Evolutionary conservation across 768 basidiomycete genomes (phyloP).

Genomic region (Candolleomyces aberdarensis): DNA sequence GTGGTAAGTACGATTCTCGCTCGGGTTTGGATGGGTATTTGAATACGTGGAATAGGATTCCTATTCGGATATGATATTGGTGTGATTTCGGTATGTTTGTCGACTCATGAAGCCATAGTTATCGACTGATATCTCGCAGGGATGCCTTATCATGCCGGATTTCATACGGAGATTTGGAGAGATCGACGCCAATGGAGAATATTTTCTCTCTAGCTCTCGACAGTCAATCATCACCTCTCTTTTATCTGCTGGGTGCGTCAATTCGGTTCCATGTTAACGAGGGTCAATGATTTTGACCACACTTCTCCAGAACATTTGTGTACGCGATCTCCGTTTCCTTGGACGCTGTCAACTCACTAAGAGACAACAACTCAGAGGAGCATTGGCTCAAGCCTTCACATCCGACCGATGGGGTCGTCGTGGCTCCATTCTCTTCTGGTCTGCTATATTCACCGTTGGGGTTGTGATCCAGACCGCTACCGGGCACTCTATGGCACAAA

Average conservation of each 20-base stretch:
- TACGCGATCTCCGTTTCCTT: constrained; percentile 20
- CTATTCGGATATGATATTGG: constrained; percentile 77
- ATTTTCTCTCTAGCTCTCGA: constrained; percentile 54
- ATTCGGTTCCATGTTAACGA: neutral
- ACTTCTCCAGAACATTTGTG: constrained; percentile 46
- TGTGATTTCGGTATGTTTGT: constrained; percentile 58
- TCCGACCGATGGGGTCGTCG: constrained; percentile 70
- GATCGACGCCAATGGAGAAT: constrained; percentile 40
- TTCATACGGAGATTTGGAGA: constrained; percentile 70
- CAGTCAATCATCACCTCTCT: constrained; percentile 80
- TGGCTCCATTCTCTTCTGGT: constrained; percentile 75
- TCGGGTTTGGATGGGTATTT: neutral
- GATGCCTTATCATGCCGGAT: constrained; percentile 78
- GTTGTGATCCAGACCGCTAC: constrained; percentile 71
- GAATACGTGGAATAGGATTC: constrained; percentile 40
- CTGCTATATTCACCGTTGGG: constrained; percentile 67
- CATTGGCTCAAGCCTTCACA: constrained; percentile 69
- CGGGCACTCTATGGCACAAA: constrained; percentile 53
- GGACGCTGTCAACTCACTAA: neutral
- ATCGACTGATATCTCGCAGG: constrained; percentile 31
- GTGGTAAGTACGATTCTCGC: constrained; percentile 30
- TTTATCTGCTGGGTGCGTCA: constrained; percentile 64
- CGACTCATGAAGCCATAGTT: neutral
- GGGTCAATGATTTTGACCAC: neutral
- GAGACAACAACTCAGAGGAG: constrained; percentile 37